Evolutionary conservation across 257 asterid species (phyloP).

Genomic region (Gardenia jasminoides): DNA sequence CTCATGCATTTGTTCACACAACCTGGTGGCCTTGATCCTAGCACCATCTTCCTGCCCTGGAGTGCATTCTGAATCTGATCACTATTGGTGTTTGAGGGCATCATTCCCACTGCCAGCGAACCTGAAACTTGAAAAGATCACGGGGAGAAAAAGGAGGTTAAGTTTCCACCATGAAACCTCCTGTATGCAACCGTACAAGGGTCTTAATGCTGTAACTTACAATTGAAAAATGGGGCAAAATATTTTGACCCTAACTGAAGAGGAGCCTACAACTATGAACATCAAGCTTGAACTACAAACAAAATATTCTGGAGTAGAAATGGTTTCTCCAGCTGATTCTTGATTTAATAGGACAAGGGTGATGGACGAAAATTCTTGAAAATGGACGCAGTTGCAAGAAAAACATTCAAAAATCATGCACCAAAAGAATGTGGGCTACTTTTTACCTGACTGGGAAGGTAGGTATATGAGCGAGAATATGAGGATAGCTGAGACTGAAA

Average conservation of each 20-base stretch:
- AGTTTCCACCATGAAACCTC: background rate
- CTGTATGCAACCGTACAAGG: background rate
- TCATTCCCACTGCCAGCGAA: conserved; percentile 2
- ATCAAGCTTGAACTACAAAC: too few species aligned
- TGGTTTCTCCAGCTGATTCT: background rate
- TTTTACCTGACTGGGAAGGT: conserved; percentile 31
- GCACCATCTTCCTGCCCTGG: conserved; percentile 17
- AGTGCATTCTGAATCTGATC: background rate
- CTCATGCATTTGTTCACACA: conserved; percentile 41
- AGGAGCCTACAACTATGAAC: background rate
- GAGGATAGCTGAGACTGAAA: conserved; percentile 14
- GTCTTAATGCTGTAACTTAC: background rate
- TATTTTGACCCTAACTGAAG: background rate
- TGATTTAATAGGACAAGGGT: background rate
- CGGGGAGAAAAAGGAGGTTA: background rate
- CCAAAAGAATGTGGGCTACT: background rate
- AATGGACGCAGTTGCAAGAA: background rate
- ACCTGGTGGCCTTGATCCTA: conserved; percentile 41
- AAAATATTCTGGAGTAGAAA: too few species aligned
- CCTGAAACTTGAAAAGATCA: background rate
- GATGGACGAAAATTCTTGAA: background rate
- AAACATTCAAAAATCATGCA: background rate
- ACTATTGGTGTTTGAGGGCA: conserved; percentile 1
- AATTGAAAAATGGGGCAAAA: too few species aligned
- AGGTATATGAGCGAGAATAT: conserved; percentile 12